Evolutionary conservation across 257 asterid genomes (phyloP).

Genomic region (Buddleja alternifolia): DNA sequence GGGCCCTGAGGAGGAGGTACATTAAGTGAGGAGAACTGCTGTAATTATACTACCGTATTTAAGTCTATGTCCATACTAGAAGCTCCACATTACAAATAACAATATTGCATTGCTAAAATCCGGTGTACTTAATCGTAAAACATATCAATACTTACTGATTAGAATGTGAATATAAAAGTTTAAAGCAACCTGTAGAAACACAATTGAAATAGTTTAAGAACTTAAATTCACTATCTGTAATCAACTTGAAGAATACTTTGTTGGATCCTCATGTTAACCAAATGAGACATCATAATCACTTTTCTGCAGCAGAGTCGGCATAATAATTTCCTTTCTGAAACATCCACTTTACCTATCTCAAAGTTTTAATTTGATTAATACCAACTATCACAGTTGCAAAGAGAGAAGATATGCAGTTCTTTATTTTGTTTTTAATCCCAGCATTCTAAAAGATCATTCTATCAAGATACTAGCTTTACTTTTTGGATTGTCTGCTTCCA

Average conservation of each 20-base stretch:
- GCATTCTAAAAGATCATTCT: neutral
- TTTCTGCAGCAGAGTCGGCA: no score
- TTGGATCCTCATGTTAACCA: no score
- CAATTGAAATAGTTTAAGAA: no score
- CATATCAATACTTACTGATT: no score
- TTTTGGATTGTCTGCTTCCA: neutral
- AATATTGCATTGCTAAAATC: neutral
- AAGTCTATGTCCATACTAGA: slow-evolving; percentile 1
- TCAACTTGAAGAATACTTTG: no score
- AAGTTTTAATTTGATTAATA: neutral
- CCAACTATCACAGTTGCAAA: slow-evolving; percentile 4
- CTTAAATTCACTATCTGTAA: neutral
- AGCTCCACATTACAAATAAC: neutral
- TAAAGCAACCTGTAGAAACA: no score
- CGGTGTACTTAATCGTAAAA: no score
- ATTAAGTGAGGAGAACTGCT: neutral
- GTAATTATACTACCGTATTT: neutral
- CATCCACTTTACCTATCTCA: neutral
- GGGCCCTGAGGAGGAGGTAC: neutral
- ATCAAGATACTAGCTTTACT: neutral
- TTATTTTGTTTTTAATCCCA: neutral
- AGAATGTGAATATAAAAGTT: no score
- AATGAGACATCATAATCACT: no score
- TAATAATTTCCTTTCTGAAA: neutral
- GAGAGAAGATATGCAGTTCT: neutral